A percentile compares a stretch with the other conserved stretches of the same genome.
Conservation (phyloP, 345 rosid genomes). For the Rubroshorea leprosula region DNA sequence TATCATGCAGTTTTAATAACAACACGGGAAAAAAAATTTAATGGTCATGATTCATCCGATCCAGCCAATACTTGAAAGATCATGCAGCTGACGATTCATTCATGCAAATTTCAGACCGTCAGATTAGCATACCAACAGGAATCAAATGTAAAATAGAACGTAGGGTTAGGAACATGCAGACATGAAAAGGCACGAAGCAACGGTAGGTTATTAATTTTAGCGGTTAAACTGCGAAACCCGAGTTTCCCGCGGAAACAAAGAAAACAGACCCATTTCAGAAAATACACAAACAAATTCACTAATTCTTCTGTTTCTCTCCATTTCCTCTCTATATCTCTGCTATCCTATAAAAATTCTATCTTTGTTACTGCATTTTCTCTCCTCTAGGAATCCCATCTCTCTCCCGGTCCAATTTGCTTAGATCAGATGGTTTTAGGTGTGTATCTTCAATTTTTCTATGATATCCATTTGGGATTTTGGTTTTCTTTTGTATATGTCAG, state of each 20-base stretch:
- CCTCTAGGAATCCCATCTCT: neutral
- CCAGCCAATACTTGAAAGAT: no score
- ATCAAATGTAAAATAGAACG: no score
- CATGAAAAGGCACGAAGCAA: constrained; percentile 18
- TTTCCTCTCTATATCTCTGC: no score
- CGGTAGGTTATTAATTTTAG: constrained; percentile 11
- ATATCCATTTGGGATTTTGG: no score
- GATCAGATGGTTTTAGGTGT: neutral
- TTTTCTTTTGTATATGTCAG: neutral
- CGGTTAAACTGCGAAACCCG: constrained; percentile 33
- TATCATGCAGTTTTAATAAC: no score
- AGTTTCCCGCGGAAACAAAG: constrained; percentile 33
- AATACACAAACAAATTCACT: neutral
- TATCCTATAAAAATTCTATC: no score
- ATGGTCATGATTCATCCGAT: no score
- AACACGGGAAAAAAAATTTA: no score
- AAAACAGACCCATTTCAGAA: constrained; percentile 21
- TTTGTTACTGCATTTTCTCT: neutral
- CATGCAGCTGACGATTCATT: no score
- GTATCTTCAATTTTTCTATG: neutral
- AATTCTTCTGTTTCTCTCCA: neutral
- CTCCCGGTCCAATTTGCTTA: neutral
- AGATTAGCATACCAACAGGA: no score
- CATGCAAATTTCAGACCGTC: no score
- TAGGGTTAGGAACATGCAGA: constrained; percentile 24